Evolutionary conservation across 768 basidiomycete genomes (phyloP).

Genomic region (Suillus alpinus): DNA sequence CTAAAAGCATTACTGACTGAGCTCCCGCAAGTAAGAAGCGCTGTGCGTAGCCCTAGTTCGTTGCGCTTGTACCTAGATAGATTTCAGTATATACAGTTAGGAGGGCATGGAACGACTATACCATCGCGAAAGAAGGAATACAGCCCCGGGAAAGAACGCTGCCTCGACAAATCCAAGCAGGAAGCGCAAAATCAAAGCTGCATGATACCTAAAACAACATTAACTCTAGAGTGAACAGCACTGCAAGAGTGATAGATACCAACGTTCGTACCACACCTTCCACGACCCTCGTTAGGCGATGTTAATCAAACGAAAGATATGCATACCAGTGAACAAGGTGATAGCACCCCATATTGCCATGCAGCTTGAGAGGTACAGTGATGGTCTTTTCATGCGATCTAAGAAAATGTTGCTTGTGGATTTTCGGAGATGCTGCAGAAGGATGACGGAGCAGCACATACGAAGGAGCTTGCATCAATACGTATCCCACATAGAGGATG

Average conservation of each 20-base stretch:
- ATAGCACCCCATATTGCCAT: constrained; percentile 72
- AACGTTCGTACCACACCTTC: constrained; percentile 37
- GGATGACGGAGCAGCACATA: constrained; percentile 30
- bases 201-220: constrained; percentile 44
- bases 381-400: constrained; percentile 62
- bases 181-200: constrained; percentile 68
- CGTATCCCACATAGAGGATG: constrained; percentile 67
- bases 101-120: background rate
- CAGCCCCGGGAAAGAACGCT: constrained; percentile 66
- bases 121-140: constrained; percentile 71
- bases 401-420: constrained; percentile 62
- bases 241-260: background rate
- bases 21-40: constrained; percentile 66
- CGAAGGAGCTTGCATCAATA: constrained; percentile 75
- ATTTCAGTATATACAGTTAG: background rate
- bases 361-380: constrained; percentile 58
- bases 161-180: constrained; percentile 70
- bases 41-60: constrained; percentile 67
- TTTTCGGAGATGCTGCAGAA: background rate
- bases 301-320: constrained; percentile 1
- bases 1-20: constrained; percentile 82
- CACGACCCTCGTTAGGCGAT: background rate
- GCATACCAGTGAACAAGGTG: constrained; percentile 49
- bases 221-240: constrained; percentile 8
- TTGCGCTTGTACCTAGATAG: constrained; percentile 49